Conservation (phyloP, 2,329 filamentous ascomycete species). For the Botrytis fabae region DNA sequence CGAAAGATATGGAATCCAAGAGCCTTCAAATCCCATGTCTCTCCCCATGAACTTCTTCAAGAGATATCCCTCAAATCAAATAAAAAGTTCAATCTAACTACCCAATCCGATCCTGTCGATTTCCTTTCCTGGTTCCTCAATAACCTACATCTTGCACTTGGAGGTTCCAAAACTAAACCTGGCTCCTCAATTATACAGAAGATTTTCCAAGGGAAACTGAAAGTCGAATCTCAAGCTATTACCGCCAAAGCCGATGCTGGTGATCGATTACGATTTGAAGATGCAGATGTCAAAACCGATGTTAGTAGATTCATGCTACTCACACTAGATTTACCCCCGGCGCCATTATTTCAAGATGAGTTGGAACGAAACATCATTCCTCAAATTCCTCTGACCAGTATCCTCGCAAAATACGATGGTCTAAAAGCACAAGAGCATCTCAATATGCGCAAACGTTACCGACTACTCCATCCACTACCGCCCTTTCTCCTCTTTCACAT, state of each 20-base stretch:
- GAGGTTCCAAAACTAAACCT: slow-evolving; percentile 84
- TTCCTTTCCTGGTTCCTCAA: slow-evolving; percentile 98
- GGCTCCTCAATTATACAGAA: slow-evolving; percentile 84
- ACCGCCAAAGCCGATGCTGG: slow-evolving; percentile 85
- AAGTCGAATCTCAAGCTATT: slow-evolving; percentile 91
- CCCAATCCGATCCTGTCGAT: slow-evolving; percentile 92
- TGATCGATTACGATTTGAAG: slow-evolving; percentile 89
- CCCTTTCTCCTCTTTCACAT: slow-evolving; percentile 92
- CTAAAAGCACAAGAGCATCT: slow-evolving; percentile 83
- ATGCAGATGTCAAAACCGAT: slow-evolving; percentile 77
- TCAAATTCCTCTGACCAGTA: slow-evolving; percentile 77
- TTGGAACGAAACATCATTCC: slow-evolving; percentile 95
- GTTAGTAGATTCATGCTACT: slow-evolving; percentile 83
- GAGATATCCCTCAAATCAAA: slow-evolving; percentile 87
- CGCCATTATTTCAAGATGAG: slow-evolving; percentile 94
- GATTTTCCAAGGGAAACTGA: slow-evolving; percentile 89
- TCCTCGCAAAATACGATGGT: slow-evolving; percentile 93
- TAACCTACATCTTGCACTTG: slow-evolving; percentile 86
- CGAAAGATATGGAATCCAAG: slow-evolving; percentile 98
- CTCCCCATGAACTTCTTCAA: slow-evolving; percentile 93
- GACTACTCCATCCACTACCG: slow-evolving; percentile 84
- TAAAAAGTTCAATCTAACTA: slow-evolving; percentile 87
- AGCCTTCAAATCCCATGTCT: slow-evolving; percentile 95
- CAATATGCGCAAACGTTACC: slow-evolving; percentile 84
- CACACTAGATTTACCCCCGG: slow-evolving; percentile 86